Percentiles rank a stretch among this genome's conserved stretches.
These are phyloP conservation scores for Neopestalotiopsis sp. DNA, from an alignment of 2,329 filamentous ascomycete genomes.

Conservation along the genomic window DNA sequence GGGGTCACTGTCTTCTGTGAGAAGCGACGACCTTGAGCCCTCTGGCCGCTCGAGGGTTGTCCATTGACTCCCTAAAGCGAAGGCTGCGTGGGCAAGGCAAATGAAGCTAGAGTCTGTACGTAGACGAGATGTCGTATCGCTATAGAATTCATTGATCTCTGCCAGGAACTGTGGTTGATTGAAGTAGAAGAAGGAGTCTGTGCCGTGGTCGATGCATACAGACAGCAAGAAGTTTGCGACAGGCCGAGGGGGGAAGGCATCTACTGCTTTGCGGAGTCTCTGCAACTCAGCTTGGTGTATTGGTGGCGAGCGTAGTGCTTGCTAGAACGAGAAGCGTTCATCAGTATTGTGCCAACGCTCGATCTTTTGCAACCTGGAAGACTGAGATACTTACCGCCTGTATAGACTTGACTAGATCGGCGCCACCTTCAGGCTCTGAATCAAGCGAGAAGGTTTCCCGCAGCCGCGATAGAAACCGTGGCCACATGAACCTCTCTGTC, in stretches of 20 bases:
- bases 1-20: constrained; percentile 30
- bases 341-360: background rate
- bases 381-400: background rate
- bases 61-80: constrained; percentile 42
- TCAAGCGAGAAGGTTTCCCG: constrained; percentile 37
- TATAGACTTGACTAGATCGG: constrained; percentile 24
- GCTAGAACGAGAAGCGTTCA: constrained; percentile 3
- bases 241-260: constrained; percentile 31
- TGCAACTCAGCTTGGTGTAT: constrained; percentile 26
- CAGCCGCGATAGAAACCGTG: constrained; percentile 31
- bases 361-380: background rate
- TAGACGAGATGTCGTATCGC: constrained; percentile 24
- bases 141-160: constrained; percentile 35
- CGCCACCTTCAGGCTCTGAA: constrained; percentile 22
- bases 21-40: background rate
- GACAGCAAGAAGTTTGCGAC: constrained; percentile 37
- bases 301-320: constrained; percentile 22
- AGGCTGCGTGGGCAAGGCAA: constrained; percentile 32
- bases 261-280: constrained; percentile 29
- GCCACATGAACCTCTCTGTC: constrained; percentile 34
- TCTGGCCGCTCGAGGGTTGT: constrained; percentile 36
- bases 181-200: constrained; percentile 38
- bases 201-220: constrained; percentile 35
- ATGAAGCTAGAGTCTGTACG: constrained; percentile 32
- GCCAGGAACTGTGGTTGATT: constrained; percentile 32